phyloP scores from a whole-genome alignment of 108 stramenopile species.

The Cylindrotheca closterium region DNA sequence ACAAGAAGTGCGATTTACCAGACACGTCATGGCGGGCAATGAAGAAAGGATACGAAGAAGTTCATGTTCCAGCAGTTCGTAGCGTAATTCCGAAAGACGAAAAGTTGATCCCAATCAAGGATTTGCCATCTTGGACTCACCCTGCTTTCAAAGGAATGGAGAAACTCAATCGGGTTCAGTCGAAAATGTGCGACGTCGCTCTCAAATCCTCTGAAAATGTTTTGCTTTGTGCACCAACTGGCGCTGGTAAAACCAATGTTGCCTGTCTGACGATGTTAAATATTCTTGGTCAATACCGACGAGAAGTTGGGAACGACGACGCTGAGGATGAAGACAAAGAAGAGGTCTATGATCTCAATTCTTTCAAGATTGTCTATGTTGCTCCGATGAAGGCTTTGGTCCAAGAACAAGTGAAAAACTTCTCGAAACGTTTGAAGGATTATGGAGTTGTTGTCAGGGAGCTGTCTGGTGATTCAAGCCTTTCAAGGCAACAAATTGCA shows the following conservation, averaged over 20 bases:
- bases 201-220: conserved; percentile 90
- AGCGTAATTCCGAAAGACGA: conserved; percentile 79
- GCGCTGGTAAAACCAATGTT: conserved; percentile 98
- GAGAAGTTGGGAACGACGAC: conserved; percentile 48
- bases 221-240: conserved; percentile 98
- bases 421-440: conserved; percentile 82
- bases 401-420: conserved; percentile 97
- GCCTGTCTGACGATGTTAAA: conserved; percentile 95
- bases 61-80: conserved; percentile 96
- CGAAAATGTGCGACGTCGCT: conserved; percentile 89
- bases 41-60: conserved; percentile 98
- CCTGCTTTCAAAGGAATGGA: conserved; percentile 92
- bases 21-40: conserved; percentile 91
- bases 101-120: conserved; percentile 72
- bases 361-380: conserved; percentile 99
- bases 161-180: conserved; percentile 97
- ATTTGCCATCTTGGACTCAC: conserved; percentile 96
- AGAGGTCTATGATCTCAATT: conserved; percentile 71
- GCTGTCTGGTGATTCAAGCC: conserved; percentile 97
- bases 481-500: conserved; percentile 94
- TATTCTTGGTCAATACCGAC: conserved; percentile 90
- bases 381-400: conserved; percentile 99
- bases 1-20: conserved; percentile 90
- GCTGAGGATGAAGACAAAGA: conserved; percentile 12
- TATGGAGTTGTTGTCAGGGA: conserved; percentile 94